These are phyloP conservation scores for Collybiopsis luxurians DNA, from an alignment of 768 basidiomycete species.

Conservation along the genomic window DNA sequence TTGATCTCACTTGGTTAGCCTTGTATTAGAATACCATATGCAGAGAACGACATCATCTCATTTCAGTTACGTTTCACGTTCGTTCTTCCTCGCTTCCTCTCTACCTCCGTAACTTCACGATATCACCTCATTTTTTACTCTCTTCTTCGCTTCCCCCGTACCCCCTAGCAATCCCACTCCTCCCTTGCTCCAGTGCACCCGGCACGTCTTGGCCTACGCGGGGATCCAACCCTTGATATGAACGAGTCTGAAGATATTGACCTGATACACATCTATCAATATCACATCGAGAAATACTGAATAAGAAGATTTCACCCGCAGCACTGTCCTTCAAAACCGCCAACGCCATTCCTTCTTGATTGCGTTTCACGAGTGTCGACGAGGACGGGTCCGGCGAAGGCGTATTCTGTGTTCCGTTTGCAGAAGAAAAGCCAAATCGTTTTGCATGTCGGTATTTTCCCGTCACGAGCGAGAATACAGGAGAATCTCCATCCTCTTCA, in stretches of 20 bases:
- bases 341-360: slow-evolving; percentile 60
- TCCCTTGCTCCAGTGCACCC: slow-evolving; percentile 80
- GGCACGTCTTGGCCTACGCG: slow-evolving; percentile 78
- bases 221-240: slow-evolving; percentile 79
- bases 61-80: too few species aligned
- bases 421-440: slow-evolving; percentile 49
- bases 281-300: not conserved
- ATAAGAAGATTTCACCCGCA: slow-evolving; percentile 50
- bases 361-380: slow-evolving; percentile 55
- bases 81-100: too few species aligned
- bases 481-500: slow-evolving; percentile 62
- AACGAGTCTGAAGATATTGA: slow-evolving; percentile 69
- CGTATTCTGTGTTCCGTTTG: slow-evolving; percentile 11
- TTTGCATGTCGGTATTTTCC: slow-evolving; percentile 83
- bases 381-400: slow-evolving; percentile 22
- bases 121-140: not conserved
- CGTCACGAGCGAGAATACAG: slow-evolving; percentile 82
- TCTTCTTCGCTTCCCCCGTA: slow-evolving; percentile 53
- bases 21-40: too few species aligned
- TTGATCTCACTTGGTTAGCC: too few species aligned
- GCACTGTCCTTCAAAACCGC: slow-evolving; percentile 60
- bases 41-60: too few species aligned
- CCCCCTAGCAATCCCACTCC: slow-evolving; percentile 85
- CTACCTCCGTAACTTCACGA: not conserved
- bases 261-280: slow-evolving; percentile 33